Base-by-base conservation (phyloP, 371 early-diverging fungal genomes). In the Syncephalis fuscata region DNA sequence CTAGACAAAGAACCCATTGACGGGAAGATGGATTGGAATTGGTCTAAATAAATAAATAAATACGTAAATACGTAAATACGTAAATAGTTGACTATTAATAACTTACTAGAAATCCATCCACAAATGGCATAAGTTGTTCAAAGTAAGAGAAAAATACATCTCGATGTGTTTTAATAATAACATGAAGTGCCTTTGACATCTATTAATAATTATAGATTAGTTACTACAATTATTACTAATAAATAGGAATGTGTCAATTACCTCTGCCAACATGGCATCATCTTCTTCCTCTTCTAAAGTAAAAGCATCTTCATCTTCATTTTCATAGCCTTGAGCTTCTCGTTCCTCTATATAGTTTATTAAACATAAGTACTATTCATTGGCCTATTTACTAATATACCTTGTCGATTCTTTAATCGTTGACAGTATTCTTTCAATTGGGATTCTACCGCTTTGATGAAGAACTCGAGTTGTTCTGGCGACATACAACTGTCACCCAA, bases 1-100 rank as follows among this genome's bases (percentile, higher is more conserved):
- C 79, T 10, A 92, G 77, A 58, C 89, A 85, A 50, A 91, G 63
- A 44, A 86, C 87, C 84, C 83, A 88, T 69, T 90, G 92, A 41
- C 85, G 80, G 15, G 85, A 77, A 23, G 76, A 63, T 22, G 76
- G 57, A 56, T 80, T 80, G 42, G 62, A 60, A 55, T 76, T 78
- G 15, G 59, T 56, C 60, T 83, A 63, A 60, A 76, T n/a, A n/a
- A n/a, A n/a, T n/a, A n/a, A n/a, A n/a, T n/a, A n/a, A n/a, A n/a
- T n/a, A n/a, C n/a, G n/a, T n/a, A n/a, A n/a, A n/a, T n/a, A n/a
- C n/a, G n/a, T n/a, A n/a, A n/a, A n/a, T n/a, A n/a, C n/a, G n/a
- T 32, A 32, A 4, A 7, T 32, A 32, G 32, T 32, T 32, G 32
- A 32, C 32, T 7, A 32, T 32, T 32, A n/a, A n/a, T n/a, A n/a